These are phyloP conservation scores for Euptelea pleiosperma DNA, from an alignment of 164 flowering plant genomes.

Conservation along the genomic window DNA sequence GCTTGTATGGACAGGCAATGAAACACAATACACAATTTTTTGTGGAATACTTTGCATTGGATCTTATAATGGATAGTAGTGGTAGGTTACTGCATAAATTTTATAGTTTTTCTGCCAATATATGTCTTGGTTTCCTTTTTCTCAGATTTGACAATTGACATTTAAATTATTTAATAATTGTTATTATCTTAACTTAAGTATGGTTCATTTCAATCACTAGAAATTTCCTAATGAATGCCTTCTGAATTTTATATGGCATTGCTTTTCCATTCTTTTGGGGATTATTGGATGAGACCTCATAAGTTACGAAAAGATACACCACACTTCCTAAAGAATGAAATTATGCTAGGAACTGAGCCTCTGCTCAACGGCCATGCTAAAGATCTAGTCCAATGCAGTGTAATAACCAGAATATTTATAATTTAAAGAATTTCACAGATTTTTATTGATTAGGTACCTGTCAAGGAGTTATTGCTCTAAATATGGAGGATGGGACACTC, in stretches of 20 bases:
- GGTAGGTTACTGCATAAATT: slow-evolving; percentile 44
- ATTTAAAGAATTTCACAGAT: no score
- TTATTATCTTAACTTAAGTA: no score
- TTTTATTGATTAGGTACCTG: slow-evolving; percentile 63
- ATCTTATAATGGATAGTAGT: slow-evolving; percentile 75
- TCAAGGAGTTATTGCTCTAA: slow-evolving; percentile 96
- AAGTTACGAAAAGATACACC: not conserved
- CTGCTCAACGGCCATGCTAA: no score
- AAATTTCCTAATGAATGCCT: not conserved
- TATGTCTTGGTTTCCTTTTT: no score
- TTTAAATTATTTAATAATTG: no score
- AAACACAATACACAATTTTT: slow-evolving; percentile 95
- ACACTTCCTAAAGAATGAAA: not conserved
- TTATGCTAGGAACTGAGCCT: no score
- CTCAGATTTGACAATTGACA: no score
- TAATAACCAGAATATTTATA: no score
- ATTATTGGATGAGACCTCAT: not conserved
- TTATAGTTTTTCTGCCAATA: not conserved
- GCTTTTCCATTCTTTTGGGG: not conserved
- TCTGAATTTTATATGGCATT: not conserved
- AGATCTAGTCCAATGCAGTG: no score
- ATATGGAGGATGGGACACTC: slow-evolving; percentile 98
- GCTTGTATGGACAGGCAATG: slow-evolving; percentile 99
- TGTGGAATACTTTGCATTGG: slow-evolving; percentile 96
- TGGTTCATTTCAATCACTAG: not conserved